phyloP scores from a whole-genome alignment of 2,329 filamentous ascomycete species.

The Phoma sp. region DNA sequence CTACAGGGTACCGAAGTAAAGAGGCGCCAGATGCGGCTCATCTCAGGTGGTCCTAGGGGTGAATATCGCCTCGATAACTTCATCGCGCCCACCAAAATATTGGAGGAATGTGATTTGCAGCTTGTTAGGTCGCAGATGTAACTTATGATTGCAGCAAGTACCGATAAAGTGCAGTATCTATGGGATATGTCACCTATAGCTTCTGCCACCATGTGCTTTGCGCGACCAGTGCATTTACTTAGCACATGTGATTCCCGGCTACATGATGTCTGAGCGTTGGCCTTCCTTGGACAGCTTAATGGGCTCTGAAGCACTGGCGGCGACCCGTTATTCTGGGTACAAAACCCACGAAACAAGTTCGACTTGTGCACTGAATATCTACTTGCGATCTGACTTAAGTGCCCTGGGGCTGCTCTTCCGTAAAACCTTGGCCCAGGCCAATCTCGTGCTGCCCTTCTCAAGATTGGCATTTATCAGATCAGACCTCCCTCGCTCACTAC shows the following conservation, averaged over 20 bases:
- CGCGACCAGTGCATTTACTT: background rate
- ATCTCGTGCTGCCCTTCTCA: too few species aligned
- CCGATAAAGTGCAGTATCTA: background rate
- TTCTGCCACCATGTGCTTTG: background rate
- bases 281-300: background rate
- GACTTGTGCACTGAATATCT: too few species aligned
- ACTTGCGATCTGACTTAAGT: too few species aligned
- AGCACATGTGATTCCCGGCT: background rate
- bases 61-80: background rate
- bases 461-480: too few species aligned
- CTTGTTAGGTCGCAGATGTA: background rate
- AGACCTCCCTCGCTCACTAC: too few species aligned
- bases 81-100: background rate
- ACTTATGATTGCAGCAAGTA: background rate
- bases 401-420: too few species aligned
- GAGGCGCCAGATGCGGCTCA: background rate
- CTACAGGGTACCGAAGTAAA: background rate
- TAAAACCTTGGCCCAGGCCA: too few species aligned
- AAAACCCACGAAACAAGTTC: too few species aligned
- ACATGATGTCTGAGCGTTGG: background rate
- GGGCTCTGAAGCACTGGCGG: too few species aligned
- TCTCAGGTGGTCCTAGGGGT: background rate
- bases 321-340: too few species aligned
- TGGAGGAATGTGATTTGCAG: background rate
- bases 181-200: background rate